Evolutionary conservation across 2,329 filamentous ascomycete species (phyloP).

Genomic region (Anthostomella pinea): DNA sequence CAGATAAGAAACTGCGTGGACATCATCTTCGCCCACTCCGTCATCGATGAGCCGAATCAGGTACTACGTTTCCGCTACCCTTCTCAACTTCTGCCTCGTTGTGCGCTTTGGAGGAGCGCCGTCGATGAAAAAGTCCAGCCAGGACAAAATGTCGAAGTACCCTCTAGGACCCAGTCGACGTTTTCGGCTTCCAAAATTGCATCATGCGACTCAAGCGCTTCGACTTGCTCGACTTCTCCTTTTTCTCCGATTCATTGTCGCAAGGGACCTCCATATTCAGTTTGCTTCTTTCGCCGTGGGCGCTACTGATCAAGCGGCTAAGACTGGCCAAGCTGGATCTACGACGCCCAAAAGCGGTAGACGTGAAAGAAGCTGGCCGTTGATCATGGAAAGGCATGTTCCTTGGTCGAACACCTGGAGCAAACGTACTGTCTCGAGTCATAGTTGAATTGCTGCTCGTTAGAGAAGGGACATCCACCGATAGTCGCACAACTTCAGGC

Average conservation of each 20-base stretch:
- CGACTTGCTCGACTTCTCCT: conserved; percentile 59
- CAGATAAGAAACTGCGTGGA: conserved; percentile 17
- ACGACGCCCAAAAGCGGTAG: conserved; percentile 63
- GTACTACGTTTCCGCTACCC: conserved; percentile 1
- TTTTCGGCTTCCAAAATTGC: conserved; percentile 72
- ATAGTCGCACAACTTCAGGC: conserved; percentile 65
- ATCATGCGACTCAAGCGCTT: conserved; percentile 72
- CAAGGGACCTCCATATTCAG: conserved; percentile 64
- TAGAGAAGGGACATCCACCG: conserved; percentile 68
- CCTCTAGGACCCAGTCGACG: conserved; percentile 28
- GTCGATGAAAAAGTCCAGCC: conserved; percentile 4
- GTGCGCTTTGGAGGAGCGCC: not conserved
- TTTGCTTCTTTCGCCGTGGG: conserved; percentile 73
- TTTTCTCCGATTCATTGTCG: conserved; percentile 56
- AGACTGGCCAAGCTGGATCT: conserved; percentile 75
- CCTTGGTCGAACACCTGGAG: conserved; percentile 35
- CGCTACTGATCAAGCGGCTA: conserved; percentile 71
- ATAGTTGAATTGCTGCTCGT: conserved; percentile 77
- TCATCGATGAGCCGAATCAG: conserved; percentile 8
- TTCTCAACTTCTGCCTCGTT: conserved; percentile 2
- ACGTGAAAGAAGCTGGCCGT: conserved; percentile 60
- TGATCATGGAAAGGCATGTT: conserved; percentile 49
- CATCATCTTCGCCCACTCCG: conserved; percentile 19
- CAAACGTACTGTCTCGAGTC: conserved; percentile 62
- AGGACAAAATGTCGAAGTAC: conserved; percentile 8